These are phyloP conservation scores for Chalciporus sp. DNA, from an alignment of 1,284 basidiomycete species.

Conservation along the genomic window DNA sequence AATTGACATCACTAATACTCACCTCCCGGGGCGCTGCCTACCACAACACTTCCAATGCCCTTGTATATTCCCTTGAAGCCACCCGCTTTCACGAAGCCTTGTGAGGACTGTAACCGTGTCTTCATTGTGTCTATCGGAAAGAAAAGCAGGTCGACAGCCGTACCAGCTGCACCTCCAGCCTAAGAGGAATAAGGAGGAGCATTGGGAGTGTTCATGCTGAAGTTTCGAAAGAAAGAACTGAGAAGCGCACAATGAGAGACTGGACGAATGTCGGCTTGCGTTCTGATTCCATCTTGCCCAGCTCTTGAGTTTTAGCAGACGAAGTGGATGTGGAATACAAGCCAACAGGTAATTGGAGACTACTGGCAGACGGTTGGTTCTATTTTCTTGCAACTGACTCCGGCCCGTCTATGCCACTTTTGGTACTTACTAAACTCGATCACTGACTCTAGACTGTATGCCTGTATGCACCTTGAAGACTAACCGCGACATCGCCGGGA, in stretches of 20 bases:
- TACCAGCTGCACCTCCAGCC: conserved; percentile 88
- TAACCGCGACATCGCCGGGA: too few species aligned
- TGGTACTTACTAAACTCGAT: background rate
- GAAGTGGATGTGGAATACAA: conserved; percentile 12
- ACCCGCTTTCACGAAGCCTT: conserved; percentile 86
- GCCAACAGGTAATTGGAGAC: background rate
- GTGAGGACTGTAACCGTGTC: conserved; percentile 87
- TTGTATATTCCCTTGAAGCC: conserved; percentile 94
- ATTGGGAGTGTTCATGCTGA: conserved; percentile 13
- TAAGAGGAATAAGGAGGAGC: conserved; percentile 34
- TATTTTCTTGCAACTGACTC: background rate
- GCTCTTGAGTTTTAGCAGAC: background rate
- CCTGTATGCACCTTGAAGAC: background rate
- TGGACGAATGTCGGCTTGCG: conserved; percentile 38
- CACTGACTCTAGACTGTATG: background rate
- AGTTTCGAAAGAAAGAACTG: conserved; percentile 11
- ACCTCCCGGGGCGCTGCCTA: conserved; percentile 97
- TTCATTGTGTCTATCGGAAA: conserved; percentile 98
- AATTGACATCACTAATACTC: conserved; percentile 28
- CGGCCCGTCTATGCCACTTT: conserved; percentile 3
- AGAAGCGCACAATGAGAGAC: conserved; percentile 38
- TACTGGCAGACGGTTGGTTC: background rate
- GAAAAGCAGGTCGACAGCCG: conserved; percentile 91
- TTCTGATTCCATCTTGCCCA: conserved; percentile 27
- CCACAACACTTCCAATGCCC: conserved; percentile 92